phyloP scores from a whole-genome alignment of 192 early-diverging fungal genomes.

The Allomyces macrogynus region DNA sequence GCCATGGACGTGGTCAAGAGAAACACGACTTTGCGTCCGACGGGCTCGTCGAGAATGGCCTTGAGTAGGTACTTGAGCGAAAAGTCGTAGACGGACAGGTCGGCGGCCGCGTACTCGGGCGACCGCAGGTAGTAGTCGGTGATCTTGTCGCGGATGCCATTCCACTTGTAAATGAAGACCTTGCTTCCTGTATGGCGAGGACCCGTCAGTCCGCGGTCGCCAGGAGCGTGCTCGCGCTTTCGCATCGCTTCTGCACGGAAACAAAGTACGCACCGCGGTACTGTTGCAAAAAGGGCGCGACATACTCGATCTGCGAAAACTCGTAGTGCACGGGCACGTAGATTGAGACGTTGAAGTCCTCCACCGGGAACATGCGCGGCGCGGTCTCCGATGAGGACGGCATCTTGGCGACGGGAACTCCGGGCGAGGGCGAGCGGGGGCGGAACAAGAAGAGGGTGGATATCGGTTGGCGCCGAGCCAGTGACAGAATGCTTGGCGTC shows the following conservation, averaged over 20 bases:
- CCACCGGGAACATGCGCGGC: not conserved
- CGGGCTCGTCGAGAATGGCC: slow-evolving; percentile 12
- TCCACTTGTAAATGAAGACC: slow-evolving; percentile 20
- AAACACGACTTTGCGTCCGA: slow-evolving; percentile 13
- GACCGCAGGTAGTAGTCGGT: slow-evolving; percentile 12
- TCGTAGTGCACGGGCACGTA: slow-evolving; percentile 16
- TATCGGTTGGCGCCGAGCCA: too few relatives aligned
- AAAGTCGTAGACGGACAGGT: slow-evolving; percentile 16
- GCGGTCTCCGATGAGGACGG: too few relatives aligned
- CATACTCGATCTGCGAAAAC: slow-evolving; percentile 15
- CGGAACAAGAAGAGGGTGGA: too few relatives aligned
- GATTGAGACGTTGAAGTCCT: not conserved
- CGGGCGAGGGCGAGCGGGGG: too few relatives aligned
- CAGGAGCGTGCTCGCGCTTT: too few relatives aligned
- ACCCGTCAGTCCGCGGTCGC: too few relatives aligned
- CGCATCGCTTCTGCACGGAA: too few relatives aligned
- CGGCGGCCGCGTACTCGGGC: slow-evolving; percentile 12
- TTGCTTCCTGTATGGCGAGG: slow-evolving; percentile 2
- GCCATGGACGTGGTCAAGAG: slow-evolving; percentile 16
- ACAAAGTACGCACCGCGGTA: slow-evolving; percentile 3
- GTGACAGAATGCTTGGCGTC: too few relatives aligned
- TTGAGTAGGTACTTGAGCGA: slow-evolving; percentile 13
- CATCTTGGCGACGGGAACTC: too few relatives aligned
- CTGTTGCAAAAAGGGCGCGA: slow-evolving; percentile 15
- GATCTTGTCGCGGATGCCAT: slow-evolving; percentile 14